These are phyloP conservation scores for Barnettozyma populi DNA, from an alignment of 805 yeast species.

Conservation along the genomic window DNA sequence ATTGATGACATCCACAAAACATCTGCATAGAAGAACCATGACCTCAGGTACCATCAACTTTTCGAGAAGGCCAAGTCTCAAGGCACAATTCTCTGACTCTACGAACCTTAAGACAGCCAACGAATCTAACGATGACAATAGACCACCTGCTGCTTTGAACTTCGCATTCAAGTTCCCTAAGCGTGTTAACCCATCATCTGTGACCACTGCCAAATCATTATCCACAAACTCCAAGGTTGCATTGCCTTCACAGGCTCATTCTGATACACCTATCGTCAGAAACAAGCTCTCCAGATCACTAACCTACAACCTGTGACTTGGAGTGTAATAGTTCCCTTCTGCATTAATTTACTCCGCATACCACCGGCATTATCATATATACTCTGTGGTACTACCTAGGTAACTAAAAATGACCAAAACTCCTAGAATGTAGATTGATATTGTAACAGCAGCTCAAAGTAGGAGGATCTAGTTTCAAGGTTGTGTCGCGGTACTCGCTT, in stretches of 20 bases:
- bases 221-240: conserved; percentile 5
- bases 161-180: conserved; percentile 25
- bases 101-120: neutral
- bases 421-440: neutral
- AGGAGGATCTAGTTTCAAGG: neutral
- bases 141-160: conserved; percentile 23
- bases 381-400: neutral
- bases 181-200: conserved; percentile 7
- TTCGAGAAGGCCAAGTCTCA: conserved; percentile 17
- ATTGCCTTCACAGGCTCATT: conserved; percentile 5
- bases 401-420: neutral
- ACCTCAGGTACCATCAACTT: conserved; percentile 20
- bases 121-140: conserved; percentile 12
- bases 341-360: conserved; percentile 1
- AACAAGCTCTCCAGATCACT: conserved; percentile 20
- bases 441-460: neutral
- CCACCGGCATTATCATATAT: neutral
- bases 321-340: neutral
- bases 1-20: neutral
- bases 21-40: conserved; percentile 20
- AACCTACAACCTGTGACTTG: conserved; percentile 14
- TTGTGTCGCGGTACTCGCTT: no score
- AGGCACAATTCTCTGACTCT: conserved; percentile 16
- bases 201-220: neutral
- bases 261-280: conserved; percentile 13